These are phyloP conservation scores for Viola pubescens DNA, from an alignment of 441 rosid genomes.

Conservation along the genomic window DNA sequence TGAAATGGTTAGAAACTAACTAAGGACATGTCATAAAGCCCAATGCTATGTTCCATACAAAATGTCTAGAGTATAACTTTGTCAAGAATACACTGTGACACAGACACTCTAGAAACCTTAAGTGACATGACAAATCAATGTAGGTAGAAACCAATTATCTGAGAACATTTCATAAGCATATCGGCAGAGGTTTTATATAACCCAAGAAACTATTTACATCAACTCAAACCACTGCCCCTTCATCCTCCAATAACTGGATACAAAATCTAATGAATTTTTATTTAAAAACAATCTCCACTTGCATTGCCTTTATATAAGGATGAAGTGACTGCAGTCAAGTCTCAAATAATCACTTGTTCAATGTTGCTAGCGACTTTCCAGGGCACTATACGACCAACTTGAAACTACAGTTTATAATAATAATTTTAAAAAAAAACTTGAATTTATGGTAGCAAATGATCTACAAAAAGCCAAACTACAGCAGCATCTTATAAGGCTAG, in stretches of 20 bases:
- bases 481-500: too few species aligned
- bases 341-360: neutral
- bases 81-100: conserved; percentile 9
- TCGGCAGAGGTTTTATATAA: neutral
- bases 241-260: too few species aligned
- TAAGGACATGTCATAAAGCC: neutral
- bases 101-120: neutral
- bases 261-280: too few species aligned
- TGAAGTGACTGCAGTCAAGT: neutral
- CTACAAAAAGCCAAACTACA: too few species aligned
- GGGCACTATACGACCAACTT: neutral
- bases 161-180: neutral
- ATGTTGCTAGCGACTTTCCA: neutral
- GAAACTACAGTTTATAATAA: neutral
- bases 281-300: too few species aligned
- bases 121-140: too few species aligned
- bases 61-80: neutral
- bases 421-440: too few species aligned
- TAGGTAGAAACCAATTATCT: neutral
- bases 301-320: neutral
- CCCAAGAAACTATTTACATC: neutral
- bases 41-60: neutral
- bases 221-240: too few species aligned
- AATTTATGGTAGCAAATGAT: too few species aligned
- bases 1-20: conserved; percentile 13